Evolutionary conservation across 2,329 filamentous ascomycete genomes (phyloP).

Genomic region (Leptosphaerulina australis): DNA sequence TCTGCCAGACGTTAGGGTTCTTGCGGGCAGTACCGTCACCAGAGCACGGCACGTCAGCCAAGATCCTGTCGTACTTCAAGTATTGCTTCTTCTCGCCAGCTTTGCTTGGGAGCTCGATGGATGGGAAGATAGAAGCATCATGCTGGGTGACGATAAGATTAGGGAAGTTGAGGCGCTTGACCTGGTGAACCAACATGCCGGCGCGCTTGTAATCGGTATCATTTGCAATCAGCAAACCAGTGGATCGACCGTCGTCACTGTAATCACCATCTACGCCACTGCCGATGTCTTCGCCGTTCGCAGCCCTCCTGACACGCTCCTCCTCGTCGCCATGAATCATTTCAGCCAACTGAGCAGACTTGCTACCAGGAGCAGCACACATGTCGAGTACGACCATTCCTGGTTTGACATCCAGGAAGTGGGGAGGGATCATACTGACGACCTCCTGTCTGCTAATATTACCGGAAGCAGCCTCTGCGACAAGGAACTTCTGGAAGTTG

Average conservation of each 20-base stretch:
- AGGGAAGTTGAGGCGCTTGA: conserved; percentile 94
- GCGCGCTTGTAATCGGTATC: conserved; percentile 96
- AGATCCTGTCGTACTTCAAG: conserved; percentile 94
- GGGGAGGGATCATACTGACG: conserved; percentile 97
- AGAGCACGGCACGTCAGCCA: conserved; percentile 96
- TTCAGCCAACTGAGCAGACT: conserved; percentile 93
- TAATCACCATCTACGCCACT: conserved; percentile 60
- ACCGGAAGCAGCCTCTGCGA: conserved; percentile 94
- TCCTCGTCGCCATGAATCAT: conserved; percentile 94
- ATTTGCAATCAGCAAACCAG: conserved; percentile 91
- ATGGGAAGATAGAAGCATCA: conserved; percentile 93
- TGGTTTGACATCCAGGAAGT: conserved; percentile 87
- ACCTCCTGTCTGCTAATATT: conserved; percentile 98
- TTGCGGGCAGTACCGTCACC: conserved; percentile 94
- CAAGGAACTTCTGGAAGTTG: conserved; percentile 95
- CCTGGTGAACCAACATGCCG: conserved; percentile 96
- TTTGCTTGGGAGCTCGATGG: conserved; percentile 77
- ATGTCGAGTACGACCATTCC: conserved; percentile 94
- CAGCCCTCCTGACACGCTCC: conserved; percentile 74
- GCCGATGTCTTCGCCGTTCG: conserved; percentile 67
- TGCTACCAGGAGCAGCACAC: conserved; percentile 96
- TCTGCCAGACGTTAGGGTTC: conserved; percentile 92
- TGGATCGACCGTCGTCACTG: conserved; percentile 82
- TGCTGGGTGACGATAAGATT: conserved; percentile 98
- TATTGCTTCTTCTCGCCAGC: conserved; percentile 67